A percentile compares a stretch with the other conserved stretches of the same genome.
Conservation (phyloP, 331 rosid species). For the Quercus lobata region DNA sequence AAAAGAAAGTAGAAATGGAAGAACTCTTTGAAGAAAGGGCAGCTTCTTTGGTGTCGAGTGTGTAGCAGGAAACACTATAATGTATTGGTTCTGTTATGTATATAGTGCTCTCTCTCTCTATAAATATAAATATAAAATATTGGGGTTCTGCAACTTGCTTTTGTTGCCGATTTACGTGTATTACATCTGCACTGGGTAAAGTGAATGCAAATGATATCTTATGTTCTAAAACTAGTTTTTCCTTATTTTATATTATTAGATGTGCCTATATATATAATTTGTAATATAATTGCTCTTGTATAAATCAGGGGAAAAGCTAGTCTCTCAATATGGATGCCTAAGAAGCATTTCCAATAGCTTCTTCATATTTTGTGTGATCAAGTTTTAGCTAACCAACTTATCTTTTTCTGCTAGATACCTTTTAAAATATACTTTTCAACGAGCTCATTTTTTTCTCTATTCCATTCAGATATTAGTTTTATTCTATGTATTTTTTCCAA, state of each 20-base stretch:
- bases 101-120: conserved; percentile 14
- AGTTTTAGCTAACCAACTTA: too few species aligned
- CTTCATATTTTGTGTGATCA: too few species aligned
- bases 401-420: too few species aligned
- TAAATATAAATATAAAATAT: background rate
- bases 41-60: background rate
- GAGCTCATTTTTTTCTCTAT: too few species aligned
- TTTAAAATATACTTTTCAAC: too few species aligned
- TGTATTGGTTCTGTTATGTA: conserved; percentile 35
- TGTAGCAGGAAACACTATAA: conserved; percentile 1
- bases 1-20: background rate
- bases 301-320: background rate
- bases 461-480: too few species aligned
- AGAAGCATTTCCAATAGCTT: too few species aligned
- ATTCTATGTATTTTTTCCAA: too few species aligned
- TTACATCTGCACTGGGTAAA: conserved; percentile 5
- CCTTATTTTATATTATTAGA: background rate
- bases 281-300: background rate
- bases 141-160: conserved; percentile 31
- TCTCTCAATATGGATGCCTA: too few species aligned
- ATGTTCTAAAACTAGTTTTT: background rate
- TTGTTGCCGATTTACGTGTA: conserved; percentile 27
- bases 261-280: background rate
- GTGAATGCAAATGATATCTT: conserved; percentile 32
- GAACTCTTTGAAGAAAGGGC: conserved; percentile 10